A percentile compares a stretch with the other conserved stretches of the same genome.
These are phyloP conservation scores for Aspergillus ochraceus DNA, from an alignment of 2,329 filamentous ascomycete genomes.

Conservation along the genomic window DNA sequence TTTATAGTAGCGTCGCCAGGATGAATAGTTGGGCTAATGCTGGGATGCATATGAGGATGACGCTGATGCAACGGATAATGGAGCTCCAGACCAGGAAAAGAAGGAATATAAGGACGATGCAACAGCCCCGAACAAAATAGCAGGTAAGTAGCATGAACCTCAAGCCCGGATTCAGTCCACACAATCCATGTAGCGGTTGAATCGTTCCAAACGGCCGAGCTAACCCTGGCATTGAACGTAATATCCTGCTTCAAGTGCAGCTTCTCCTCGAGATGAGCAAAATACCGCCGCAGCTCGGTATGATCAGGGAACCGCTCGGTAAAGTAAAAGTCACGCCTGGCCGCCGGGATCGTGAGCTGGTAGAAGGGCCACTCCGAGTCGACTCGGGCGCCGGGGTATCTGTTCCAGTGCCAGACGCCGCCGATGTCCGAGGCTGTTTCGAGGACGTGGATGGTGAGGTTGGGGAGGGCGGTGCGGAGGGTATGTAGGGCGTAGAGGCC, in stretches of 20 bases:
- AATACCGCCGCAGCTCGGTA: constrained; percentile 48
- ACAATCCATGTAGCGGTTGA: constrained; percentile 45
- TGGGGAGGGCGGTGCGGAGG: constrained; percentile 33
- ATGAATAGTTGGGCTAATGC: too few relatives aligned
- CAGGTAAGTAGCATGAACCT: constrained; percentile 51
- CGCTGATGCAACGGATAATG: not conserved
- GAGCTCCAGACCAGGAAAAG: constrained; percentile 34
- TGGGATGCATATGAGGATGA: too few relatives aligned
- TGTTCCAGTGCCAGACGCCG: constrained; percentile 48
- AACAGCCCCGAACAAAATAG: constrained; percentile 49
- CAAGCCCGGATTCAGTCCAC: constrained; percentile 39
- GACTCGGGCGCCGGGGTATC: constrained; percentile 48
- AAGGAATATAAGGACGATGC: constrained; percentile 45
- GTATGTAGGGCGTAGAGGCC: constrained; percentile 39
- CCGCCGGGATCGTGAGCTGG: constrained; percentile 53
- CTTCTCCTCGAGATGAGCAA: constrained; percentile 47
- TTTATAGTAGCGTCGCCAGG: too few relatives aligned
- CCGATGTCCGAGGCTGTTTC: constrained; percentile 41
- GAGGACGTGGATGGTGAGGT: constrained; percentile 38
- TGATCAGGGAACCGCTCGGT: constrained; percentile 29
- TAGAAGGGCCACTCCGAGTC: constrained; percentile 53
- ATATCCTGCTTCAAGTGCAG: constrained; percentile 47
- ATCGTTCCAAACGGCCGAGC: constrained; percentile 35
- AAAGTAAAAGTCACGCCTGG: constrained; percentile 50
- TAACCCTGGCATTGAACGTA: constrained; percentile 41